phyloP scores from a whole-genome alignment of 768 basidiomycete species.

The Russula brevipes region DNA sequence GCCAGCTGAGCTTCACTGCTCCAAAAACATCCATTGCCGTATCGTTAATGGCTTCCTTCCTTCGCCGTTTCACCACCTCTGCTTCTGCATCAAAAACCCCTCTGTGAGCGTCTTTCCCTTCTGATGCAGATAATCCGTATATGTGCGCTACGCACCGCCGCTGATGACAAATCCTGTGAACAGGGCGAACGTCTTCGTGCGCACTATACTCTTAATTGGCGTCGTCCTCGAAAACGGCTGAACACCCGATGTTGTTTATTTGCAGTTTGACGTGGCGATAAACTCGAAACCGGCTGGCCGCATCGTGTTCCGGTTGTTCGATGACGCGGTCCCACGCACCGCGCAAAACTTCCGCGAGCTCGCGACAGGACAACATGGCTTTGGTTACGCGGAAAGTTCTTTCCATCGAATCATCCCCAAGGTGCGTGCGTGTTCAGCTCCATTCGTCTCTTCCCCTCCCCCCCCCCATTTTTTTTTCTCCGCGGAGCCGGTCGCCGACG shows the following conservation, averaged over 20 bases:
- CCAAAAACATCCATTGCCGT: too few species aligned
- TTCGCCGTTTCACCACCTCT: constrained; percentile 26
- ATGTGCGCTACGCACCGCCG: not conserved
- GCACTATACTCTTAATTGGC: not conserved
- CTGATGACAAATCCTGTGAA: not conserved
- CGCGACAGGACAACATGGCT: constrained; percentile 58
- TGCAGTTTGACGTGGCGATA: constrained; percentile 62
- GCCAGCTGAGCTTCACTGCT: too few species aligned
- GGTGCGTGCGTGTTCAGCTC: constrained; percentile 24
- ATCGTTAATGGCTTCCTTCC: constrained; percentile 27
- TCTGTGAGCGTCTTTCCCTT: constrained; percentile 3
- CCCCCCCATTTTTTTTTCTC: not conserved
- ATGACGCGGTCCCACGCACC: constrained; percentile 78
- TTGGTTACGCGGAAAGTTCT: constrained; percentile 61
- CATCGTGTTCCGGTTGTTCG: constrained; percentile 79
- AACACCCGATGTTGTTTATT: not conserved
- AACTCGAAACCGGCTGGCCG: constrained; percentile 56
- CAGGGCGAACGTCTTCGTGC: constrained; percentile 31
- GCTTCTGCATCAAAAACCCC: constrained; percentile 21
- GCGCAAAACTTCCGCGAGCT: constrained; percentile 78
- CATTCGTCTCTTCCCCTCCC: too few species aligned
- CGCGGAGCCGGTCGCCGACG: not conserved
- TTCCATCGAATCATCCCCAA: constrained; percentile 59
- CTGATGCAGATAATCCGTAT: not conserved
- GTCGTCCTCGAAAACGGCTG: not conserved